Base-by-base conservation (phyloP, 345 rosid species). In the Dovyalis caffra region DNA sequence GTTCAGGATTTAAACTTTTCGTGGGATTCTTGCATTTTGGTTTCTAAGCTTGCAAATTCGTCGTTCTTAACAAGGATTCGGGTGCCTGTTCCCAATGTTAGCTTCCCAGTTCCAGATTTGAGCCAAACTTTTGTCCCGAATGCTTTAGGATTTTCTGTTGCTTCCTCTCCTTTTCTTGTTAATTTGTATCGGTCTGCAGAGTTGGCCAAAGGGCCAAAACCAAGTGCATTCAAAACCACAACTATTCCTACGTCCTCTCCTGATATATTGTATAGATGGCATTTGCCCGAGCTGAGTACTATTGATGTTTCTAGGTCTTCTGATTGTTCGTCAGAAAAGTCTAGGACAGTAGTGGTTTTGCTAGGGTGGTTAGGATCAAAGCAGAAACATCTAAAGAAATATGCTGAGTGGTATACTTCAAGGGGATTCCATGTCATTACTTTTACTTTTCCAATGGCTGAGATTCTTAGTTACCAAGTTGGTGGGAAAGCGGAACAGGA, bases 351-450 rank as follows among this genome's bases (percentile, higher is more conserved):
- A 32, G 99, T 96, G 64, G 95, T 96, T 51, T 79, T 96, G 88
- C 82, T 96, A 40, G 99, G 99, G 76, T 96, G 99, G 99, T 82
- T 96, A 79, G 99, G 99, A 60, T 91, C 99, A 0, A 96, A 89
- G 89, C 99, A 96, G 87, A 93, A 87, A 64, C 99, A 96, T 87
- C 81, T 96, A 35, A 90, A 85, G 82, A 90, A 85, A 81, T 96
- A 96, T 83, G 99, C 99, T 0, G 99, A 96, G 38, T 93, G 97
- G 98, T 96, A 96, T 82, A 88, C 93, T 61, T 85, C 91, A 0
- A 96, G 83, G 83, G 99, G 99, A 21, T 93, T 86, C 79, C 97
- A 96, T 86, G 98, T 76, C 76, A 93, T 96, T 56, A 93, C 98
- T 12, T 96, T 96, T 79, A 93, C 98, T 56, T 86, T 93, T 72